Evolutionary conservation across 331 rosid species (phyloP), one percentile per base, ranked within the genome.

Genomic region (Pyrus hybrid): DNA sequence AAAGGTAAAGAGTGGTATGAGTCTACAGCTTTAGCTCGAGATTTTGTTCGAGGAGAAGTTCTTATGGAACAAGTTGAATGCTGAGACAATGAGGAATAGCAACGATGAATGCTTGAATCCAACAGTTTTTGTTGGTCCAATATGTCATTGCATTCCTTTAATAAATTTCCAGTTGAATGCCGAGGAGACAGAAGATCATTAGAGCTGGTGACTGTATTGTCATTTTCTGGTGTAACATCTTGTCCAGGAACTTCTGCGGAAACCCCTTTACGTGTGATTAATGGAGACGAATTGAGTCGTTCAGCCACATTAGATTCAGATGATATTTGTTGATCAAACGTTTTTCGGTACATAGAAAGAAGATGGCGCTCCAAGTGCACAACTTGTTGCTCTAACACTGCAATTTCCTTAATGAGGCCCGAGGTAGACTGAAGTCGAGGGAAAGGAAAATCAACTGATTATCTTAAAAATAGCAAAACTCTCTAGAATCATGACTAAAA

Each of bases 1-100:
- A 94, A 87, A 66, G 99, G 99, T 62, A 94, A 83, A 75, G 99
- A 94, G 88, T 86, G 96, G 84, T 85, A 94, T 5, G 81, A 79
- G 63, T 92, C 96, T 35, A 74, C 81, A 66, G 87, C 87, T 85
- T 88, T 90, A 76, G 85, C 68, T 75, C 77, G 75, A 33, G 74
- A 80, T 77, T 84, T 45, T 51, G 47, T 80, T 18, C 83, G 69
- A 35, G 87, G 79, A 68, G 93, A 89, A 78, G 67, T 82, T 73
- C 80, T 87, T 29, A 79, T 62, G 13, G 89, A 86, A 88, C 86
- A 86, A 65, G 72, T 86, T 29, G 97, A 87, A 77, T 67, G 87
- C 75, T 85, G 89, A 60, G 97, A 94, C 62, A 90, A 79, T 28
- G 89, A 88, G 8, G 99, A 94, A 79, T 85, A 77, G 71, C 89